A percentile compares a stretch with the other conserved stretches of the same genome.
Evolutionary conservation across 257 asterid genomes (phyloP).

Genomic region (Schizonepeta tenuifolia): DNA sequence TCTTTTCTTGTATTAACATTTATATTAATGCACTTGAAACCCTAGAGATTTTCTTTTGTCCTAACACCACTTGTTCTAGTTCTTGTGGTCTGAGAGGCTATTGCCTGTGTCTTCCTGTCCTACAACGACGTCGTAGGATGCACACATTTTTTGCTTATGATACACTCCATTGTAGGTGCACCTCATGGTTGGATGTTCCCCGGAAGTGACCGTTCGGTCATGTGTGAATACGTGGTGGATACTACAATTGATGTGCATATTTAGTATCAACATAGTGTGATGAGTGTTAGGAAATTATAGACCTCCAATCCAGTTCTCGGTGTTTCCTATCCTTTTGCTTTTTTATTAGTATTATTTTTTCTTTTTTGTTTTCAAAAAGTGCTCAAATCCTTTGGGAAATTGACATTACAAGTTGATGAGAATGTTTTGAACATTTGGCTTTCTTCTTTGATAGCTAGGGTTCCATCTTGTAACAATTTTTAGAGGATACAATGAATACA

Average conservation of each 20-base stretch:
- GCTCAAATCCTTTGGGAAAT: neutral
- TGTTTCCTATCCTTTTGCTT: neutral
- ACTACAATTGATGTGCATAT: neutral
- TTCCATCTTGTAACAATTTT: neutral
- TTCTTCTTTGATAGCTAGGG: neutral
- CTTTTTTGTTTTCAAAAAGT: neutral
- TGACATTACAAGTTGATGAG: neutral
- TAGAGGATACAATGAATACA: neutral
- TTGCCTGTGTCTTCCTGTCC: neutral
- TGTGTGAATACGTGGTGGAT: neutral
- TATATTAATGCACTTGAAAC: slow-evolving; percentile 2
- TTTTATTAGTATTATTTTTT: neutral
- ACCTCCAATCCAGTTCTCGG: neutral
- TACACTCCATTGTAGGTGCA: neutral
- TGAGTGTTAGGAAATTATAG: neutral
- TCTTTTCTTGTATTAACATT: slow-evolving; percentile 5
- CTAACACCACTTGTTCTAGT: too few species aligned
- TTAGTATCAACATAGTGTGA: neutral
- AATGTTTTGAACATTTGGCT: neutral
- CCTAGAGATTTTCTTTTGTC: neutral
- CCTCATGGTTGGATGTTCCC: neutral
- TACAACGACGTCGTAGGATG: too few species aligned
- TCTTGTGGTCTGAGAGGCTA: neutral
- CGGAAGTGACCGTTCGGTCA: neutral
- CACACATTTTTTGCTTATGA: neutral